Evolutionary conservation across 495 filamentous ascomycete species (phyloP).

Genomic region (Aspergillus nanangensis): DNA sequence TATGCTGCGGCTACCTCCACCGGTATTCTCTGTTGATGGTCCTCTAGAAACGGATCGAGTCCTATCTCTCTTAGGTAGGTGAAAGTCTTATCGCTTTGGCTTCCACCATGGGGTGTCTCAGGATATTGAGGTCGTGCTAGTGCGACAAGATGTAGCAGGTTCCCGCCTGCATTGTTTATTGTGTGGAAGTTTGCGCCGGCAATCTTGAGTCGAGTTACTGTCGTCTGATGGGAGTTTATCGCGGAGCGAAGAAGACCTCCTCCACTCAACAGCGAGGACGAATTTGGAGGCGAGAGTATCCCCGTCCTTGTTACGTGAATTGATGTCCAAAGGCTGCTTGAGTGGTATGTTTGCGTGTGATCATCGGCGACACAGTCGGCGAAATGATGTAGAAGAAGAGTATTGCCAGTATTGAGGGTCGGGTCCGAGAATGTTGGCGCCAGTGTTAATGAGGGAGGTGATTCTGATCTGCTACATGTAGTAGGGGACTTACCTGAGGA

Average conservation of each 20-base stretch:
- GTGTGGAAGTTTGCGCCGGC: background rate
- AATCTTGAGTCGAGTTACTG: background rate
- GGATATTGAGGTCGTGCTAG: no score
- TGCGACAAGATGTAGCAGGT: slow-evolving; percentile 1
- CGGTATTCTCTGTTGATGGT: no score
- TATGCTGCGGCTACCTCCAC: no score
- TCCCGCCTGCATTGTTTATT: slow-evolving; percentile 1
- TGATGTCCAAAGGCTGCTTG: background rate
- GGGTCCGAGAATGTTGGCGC: background rate
- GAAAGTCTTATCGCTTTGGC: no score
- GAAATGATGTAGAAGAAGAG: background rate
- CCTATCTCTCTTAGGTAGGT: no score
- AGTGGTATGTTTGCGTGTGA: no score
- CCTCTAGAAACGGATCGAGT: no score
- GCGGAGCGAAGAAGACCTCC: background rate
- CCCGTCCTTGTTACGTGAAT: slow-evolving; percentile 2
- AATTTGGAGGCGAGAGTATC: background rate
- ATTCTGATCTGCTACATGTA: no score
- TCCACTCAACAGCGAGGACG: background rate
- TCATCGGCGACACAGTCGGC: no score
- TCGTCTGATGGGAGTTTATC: background rate
- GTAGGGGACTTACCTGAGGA: no score
- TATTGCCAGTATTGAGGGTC: slow-evolving; percentile 2
- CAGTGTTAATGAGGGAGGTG: background rate
- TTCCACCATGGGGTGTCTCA: no score